Percentiles rank a stretch among this genome's conserved stretches.
Conservation (phyloP, 139 green algal species). For the Picochlorum sp. region DNA sequence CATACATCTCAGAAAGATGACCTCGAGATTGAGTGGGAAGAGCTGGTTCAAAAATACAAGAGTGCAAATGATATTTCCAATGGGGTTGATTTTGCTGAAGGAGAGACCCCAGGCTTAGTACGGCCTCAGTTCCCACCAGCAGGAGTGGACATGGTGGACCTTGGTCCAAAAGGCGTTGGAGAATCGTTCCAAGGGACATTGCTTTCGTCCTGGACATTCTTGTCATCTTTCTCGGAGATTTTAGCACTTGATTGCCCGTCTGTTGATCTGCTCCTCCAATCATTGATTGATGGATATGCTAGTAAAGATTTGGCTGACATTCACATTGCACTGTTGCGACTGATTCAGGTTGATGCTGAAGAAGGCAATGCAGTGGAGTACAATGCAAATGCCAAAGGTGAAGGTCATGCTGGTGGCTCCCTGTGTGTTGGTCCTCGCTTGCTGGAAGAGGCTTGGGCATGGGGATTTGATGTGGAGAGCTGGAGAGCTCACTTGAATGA, state of each 20-base stretch:
- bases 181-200: constrained; percentile 25
- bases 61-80: constrained; percentile 11
- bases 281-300: constrained; percentile 40
- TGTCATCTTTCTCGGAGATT: constrained; percentile 58
- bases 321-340: constrained; percentile 62
- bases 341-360: constrained; percentile 43
- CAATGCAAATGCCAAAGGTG: neutral
- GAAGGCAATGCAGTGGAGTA: constrained; percentile 7
- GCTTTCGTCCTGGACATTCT: constrained; percentile 62
- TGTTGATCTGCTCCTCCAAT: constrained; percentile 22
- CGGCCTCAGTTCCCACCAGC: constrained; percentile 65
- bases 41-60: constrained; percentile 35
- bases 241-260: constrained; percentile 48
- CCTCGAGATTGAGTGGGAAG: constrained; percentile 63
- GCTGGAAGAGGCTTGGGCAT: constrained; percentile 80
- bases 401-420: neutral
- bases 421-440: constrained; percentile 35
- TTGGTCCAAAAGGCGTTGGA: neutral
- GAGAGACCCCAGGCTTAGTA: constrained; percentile 16
- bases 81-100: neutral
- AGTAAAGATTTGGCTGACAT: constrained; percentile 48
- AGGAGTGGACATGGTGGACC: constrained; percentile 33
- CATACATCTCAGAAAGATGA: constrained; percentile 55
- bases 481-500: constrained; percentile 84
- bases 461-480: constrained; percentile 83